These are phyloP conservation scores for Rhodamnia rubescens DNA, from an alignment of 345 rosid species.

Conservation along the genomic window DNA sequence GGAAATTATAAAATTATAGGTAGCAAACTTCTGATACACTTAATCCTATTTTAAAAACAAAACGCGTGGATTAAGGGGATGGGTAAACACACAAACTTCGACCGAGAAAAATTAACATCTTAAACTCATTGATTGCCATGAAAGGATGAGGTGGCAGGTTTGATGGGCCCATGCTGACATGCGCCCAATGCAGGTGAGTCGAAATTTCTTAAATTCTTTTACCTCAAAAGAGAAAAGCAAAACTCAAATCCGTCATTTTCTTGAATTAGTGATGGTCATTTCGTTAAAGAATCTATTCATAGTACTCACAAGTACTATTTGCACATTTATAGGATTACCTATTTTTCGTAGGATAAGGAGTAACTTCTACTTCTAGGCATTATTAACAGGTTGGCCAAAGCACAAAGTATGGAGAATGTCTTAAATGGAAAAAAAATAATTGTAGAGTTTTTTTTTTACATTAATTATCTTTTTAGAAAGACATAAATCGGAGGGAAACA, in stretches of 20 bases:
- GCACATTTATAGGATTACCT: neutral
- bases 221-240: neutral
- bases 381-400: neutral
- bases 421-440: neutral
- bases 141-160: neutral
- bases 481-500: no score
- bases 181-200: neutral
- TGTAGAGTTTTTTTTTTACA: neutral
- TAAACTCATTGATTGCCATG: neutral
- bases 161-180: neutral
- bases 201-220: neutral
- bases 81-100: neutral
- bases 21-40: neutral
- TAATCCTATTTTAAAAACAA: fast-evolving
- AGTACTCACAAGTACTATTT: neutral
- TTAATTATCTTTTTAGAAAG: neutral
- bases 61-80: neutral
- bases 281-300: neutral
- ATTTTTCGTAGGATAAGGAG: neutral
- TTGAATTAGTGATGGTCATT: neutral
- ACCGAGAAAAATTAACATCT: neutral
- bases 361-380: neutral
- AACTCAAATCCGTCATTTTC: neutral
- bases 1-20: no score
- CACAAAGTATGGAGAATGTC: neutral